Evolutionary conservation across 768 basidiomycete genomes (phyloP).

Genomic region (Suillus americanus): DNA sequence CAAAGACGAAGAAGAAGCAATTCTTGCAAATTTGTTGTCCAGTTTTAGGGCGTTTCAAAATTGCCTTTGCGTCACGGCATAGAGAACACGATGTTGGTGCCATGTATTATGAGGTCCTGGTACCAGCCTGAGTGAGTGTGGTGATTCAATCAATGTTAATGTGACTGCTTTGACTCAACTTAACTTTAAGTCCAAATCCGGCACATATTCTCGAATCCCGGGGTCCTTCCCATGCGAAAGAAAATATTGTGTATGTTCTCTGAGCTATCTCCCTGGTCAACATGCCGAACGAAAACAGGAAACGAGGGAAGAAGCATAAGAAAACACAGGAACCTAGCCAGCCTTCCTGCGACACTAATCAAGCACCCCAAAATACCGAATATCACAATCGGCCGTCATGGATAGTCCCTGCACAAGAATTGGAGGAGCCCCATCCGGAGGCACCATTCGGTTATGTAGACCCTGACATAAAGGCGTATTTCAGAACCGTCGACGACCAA

Average conservation of each 20-base stretch:
- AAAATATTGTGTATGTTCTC: not conserved
- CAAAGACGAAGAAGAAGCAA: constrained; percentile 96
- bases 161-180: not conserved
- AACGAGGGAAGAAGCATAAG: constrained; percentile 76
- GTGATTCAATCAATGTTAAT: constrained; percentile 3
- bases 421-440: constrained; percentile 51
- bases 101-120: constrained; percentile 44
- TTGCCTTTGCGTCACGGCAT: constrained; percentile 74
- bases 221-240: not conserved
- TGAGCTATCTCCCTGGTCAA: not conserved
- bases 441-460: constrained; percentile 92
- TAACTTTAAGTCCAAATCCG: not conserved
- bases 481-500: constrained; percentile 83
- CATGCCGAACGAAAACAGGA: constrained; percentile 77
- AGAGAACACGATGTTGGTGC: constrained; percentile 78
- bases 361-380: constrained; percentile 29
- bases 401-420: constrained; percentile 51
- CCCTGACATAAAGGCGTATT: constrained; percentile 90
- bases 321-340: constrained; percentile 35
- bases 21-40: constrained; percentile 96
- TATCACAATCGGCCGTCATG: constrained; percentile 51
- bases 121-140: not conserved
- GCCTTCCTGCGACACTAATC: constrained; percentile 6
- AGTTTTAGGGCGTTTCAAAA: constrained; percentile 93
- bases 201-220: not conserved